Percentiles rank a stretch among this genome's conserved stretches.
These are phyloP conservation scores for Paraurostyla sp. DNA, from an alignment of 73 alveolate genomes.

Conservation along the genomic window DNA sequence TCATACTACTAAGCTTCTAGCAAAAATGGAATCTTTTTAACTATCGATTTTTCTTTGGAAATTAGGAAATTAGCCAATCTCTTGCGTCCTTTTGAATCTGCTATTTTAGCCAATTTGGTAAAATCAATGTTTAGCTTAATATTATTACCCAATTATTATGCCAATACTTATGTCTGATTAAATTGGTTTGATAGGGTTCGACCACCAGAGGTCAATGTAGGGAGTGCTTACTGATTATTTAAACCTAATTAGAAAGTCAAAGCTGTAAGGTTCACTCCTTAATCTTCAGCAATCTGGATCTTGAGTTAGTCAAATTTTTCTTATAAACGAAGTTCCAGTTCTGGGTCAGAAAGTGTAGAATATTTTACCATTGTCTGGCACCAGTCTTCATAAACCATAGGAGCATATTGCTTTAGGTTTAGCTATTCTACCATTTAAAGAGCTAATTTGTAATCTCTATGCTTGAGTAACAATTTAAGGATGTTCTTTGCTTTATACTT, in stretches of 20 bases:
- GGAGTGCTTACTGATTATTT: background rate
- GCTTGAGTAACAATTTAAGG: constrained; percentile 64
- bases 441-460: constrained; percentile 72
- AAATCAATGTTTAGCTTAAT: constrained; percentile 65
- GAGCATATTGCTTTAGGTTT: constrained; percentile 62
- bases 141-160: constrained; percentile 15
- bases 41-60: constrained; percentile 60
- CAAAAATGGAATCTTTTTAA: constrained; percentile 78
- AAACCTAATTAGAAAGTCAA: constrained; percentile 25
- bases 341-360: constrained; percentile 15
- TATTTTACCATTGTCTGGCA: constrained; percentile 63
- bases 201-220: background rate
- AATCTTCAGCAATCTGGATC: constrained; percentile 38
- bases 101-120: constrained; percentile 74
- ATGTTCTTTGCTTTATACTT: constrained; percentile 64
- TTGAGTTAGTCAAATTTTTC: constrained; percentile 58
- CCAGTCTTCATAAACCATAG: constrained; percentile 80
- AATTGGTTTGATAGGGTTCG: constrained; percentile 17
- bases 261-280: constrained; percentile 17
- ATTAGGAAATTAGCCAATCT: constrained; percentile 66
- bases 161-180: background rate
- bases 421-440: constrained; percentile 32
- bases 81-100: constrained; percentile 62
- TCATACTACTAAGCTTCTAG: constrained; percentile 68
- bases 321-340: constrained; percentile 25